Percentiles rank a stretch among this genome's conserved stretches.
Evolutionary conservation across 106 monocot genomes (phyloP).

Genomic region (Allium fistulosum): DNA sequence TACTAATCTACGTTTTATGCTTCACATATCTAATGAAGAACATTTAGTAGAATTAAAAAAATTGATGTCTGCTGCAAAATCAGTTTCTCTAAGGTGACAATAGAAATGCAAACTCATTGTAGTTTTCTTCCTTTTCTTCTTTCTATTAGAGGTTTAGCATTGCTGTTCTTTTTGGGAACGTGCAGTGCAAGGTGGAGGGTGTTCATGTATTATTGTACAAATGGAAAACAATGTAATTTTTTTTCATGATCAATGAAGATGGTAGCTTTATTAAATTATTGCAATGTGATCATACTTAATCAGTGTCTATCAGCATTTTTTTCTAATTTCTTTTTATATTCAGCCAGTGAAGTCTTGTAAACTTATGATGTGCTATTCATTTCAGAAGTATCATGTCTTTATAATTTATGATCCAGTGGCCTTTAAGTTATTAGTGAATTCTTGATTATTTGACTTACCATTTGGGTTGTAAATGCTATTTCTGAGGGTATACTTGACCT

Average conservation of each 20-base stretch:
- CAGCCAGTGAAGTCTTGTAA: too few species aligned
- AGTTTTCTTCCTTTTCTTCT: neutral
- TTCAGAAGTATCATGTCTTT: neutral
- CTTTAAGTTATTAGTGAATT: neutral
- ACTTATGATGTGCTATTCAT: neutral
- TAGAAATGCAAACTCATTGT: neutral
- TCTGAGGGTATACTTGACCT: neutral
- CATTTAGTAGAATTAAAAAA: slow-evolving; percentile 5
- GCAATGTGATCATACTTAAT: neutral
- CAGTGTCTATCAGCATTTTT: too few species aligned
- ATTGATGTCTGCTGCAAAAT: slow-evolving; percentile 7
- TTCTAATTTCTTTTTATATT: too few species aligned
- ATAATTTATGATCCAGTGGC: neutral
- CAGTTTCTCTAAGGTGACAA: neutral
- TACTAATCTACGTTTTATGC: slow-evolving; percentile 13
- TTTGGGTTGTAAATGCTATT: neutral
- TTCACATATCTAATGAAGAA: slow-evolving; percentile 22
- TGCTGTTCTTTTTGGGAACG: neutral
- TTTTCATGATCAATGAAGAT: neutral
- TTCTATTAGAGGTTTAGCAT: neutral
- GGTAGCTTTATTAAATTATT: neutral
- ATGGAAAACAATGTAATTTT: neutral
- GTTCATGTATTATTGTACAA: too few species aligned
- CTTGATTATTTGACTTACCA: neutral
- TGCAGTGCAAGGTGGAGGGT: neutral